Evolutionary conservation across 768 basidiomycete species (phyloP), one percentile per base, ranked within the genome.

Genomic region (Auricularia cornea): DNA sequence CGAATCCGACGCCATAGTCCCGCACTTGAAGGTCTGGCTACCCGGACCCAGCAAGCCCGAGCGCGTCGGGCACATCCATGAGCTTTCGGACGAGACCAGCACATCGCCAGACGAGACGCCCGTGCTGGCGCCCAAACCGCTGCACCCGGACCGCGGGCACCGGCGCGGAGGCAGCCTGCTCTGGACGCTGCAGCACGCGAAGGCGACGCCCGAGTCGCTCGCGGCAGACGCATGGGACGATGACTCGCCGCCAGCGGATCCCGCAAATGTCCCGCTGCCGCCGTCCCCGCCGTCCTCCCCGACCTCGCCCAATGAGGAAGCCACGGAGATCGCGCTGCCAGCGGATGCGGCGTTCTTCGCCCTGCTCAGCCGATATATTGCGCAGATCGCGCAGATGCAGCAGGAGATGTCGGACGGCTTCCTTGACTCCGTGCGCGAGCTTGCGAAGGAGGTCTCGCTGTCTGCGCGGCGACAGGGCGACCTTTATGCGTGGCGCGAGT

Each of bases 401-500:
- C 30, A 51, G 5, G 35, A 54, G 18, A 28, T 59, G 16, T 32
- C 62, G 12, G 11, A 28, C 20, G 48, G 63, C 68, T 94, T 68
- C 81, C 84, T 61, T 65, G 71, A 64, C 72, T 82, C 54, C 71
- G 80, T 76, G 61, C 74, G 79, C 11, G 73, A 79, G 0, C 82
- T 89, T 65, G 81, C 84, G 1, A 60, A 71, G 8, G 63, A 61
- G n/a, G 66, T 73, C 31, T 68, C 73, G 63, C 63, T 78, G 74
- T 66, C 77, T 71, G 59, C 68, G 3, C 62, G 64, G 16, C 65
- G 64, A 63, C 60, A 68, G 26, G 68, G 68, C 2, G 94, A 98
- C 68, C 74, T 98, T 8, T 93, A 91, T 71, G 81, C 84, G 5
- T 97, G 95, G 95, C 79, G 95, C 28, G 86, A 92, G 74, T 87